phyloP scores from a whole-genome alignment of 345 rosid species.

The Brassica juncea region DNA sequence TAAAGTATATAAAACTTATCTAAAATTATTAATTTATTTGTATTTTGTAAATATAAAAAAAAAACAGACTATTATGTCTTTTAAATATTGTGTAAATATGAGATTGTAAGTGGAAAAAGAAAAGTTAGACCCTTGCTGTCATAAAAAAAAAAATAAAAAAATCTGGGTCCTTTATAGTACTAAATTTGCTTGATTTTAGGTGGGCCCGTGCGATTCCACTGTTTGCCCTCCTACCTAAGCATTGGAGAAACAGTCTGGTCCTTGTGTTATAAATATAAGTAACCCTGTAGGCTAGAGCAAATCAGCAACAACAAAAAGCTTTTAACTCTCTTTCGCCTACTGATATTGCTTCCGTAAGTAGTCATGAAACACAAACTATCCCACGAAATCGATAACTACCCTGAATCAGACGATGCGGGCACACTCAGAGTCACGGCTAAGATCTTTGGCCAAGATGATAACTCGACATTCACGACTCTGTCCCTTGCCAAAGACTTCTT shows the following conservation, averaged over 20 bases:
- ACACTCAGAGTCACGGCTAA: slow-evolving; percentile 6
- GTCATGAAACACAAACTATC: neutral
- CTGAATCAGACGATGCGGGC: slow-evolving; percentile 12
- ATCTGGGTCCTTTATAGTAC: too few species aligned
- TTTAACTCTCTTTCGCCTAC: neutral
- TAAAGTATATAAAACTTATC: too few species aligned
- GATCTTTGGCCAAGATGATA: neutral
- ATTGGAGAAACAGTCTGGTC: neutral
- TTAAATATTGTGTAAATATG: too few species aligned
- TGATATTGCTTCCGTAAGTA: neutral
- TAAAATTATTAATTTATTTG: too few species aligned
- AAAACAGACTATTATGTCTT: too few species aligned
- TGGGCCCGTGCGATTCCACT: too few species aligned
- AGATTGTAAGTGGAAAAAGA: too few species aligned
- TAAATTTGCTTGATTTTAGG: too few species aligned
- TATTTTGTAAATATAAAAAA: too few species aligned
- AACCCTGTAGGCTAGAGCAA: neutral
- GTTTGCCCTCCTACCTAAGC: too few species aligned
- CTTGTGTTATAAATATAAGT: neutral
- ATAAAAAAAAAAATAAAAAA: too few species aligned
- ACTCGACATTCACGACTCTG: neutral
- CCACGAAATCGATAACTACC: slow-evolving; percentile 3
- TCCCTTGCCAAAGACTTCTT: neutral
- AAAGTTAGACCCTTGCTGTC: too few species aligned
- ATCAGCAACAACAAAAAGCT: neutral